These are phyloP conservation scores for Tulasnella sp. DNA, from an alignment of 768 basidiomycete species.

Conservation along the genomic window DNA sequence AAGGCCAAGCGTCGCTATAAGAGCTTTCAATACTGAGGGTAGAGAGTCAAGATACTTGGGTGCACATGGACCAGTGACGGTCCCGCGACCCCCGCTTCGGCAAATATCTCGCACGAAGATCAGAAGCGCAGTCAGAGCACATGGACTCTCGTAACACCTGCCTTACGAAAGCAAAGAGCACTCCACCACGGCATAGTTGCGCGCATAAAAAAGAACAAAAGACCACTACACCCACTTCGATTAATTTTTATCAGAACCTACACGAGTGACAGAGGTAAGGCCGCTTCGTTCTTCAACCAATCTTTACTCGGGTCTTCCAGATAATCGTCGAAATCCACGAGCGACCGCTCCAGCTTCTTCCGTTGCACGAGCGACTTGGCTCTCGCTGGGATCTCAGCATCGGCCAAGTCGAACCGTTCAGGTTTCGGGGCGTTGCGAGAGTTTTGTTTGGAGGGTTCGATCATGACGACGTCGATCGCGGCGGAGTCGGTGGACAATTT, in stretches of 20 bases:
- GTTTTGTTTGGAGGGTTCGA: conserved; percentile 49
- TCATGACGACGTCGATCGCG: conserved; percentile 20
- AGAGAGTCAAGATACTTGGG: no score
- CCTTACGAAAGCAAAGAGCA: no score
- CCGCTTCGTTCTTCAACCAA: conserved; percentile 51
- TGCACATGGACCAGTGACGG: no score
- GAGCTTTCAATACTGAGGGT: no score
- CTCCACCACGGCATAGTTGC: no score
- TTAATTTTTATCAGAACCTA: no score
- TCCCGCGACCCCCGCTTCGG: no score
- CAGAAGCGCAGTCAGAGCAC: no score
- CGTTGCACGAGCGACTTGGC: conserved; percentile 58
- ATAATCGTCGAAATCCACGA: conserved; percentile 84
- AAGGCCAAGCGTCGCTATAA: background rate
- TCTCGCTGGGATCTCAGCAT: conserved; percentile 51
- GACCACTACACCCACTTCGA: no score
- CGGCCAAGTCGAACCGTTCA: conserved; percentile 37
- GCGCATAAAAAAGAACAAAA: no score
- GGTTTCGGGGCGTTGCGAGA: conserved; percentile 46
- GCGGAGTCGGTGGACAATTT: conserved; percentile 36
- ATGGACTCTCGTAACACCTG: no score
- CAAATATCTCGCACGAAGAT: no score
- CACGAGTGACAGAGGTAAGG: background rate
- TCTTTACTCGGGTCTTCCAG: conserved; percentile 67
- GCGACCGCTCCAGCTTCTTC: conserved; percentile 55